A percentile compares a stretch with the other conserved stretches of the same genome.
Evolutionary conservation across 768 basidiomycete species (phyloP).

Genomic region (Termitomyces sp.): DNA sequence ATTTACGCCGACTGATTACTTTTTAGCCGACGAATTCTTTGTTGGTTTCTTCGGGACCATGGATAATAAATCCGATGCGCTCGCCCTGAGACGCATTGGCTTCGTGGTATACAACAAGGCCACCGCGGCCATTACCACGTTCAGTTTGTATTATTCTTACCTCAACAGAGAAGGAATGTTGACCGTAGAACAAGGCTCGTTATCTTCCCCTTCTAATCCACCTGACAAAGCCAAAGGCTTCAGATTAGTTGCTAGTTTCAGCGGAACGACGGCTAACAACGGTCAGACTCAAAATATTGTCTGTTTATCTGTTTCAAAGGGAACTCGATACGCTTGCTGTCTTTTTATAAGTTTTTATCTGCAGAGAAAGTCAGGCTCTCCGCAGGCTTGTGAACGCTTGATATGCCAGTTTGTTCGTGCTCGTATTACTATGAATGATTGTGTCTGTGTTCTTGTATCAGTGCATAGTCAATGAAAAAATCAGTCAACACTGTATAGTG

Average conservation of each 20-base stretch:
- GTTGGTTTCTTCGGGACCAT: conserved; percentile 5
- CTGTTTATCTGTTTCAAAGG: background rate
- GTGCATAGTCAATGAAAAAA: background rate
- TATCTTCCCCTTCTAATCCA: background rate
- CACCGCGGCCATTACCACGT: background rate
- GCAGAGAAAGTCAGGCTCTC: background rate
- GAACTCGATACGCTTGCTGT: conserved; percentile 1
- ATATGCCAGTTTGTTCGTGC: background rate
- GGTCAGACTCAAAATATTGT: background rate
- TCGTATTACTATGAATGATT: background rate
- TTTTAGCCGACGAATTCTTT: background rate
- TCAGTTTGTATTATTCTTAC: background rate
- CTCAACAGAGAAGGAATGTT: background rate
- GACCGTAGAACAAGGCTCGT: background rate
- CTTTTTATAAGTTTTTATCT: background rate
- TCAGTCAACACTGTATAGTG: background rate
- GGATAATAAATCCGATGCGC: background rate
- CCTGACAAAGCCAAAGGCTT: background rate
- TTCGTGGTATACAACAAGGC: conserved; percentile 2
- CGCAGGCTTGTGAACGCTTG: background rate
- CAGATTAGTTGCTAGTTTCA: conserved; percentile 1
- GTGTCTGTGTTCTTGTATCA: background rate
- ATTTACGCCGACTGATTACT: background rate
- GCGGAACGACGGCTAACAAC: background rate
- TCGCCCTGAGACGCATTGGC: background rate